Conservation (phyloP, 306 rosid genomes). For the Glycine soja region DNA sequence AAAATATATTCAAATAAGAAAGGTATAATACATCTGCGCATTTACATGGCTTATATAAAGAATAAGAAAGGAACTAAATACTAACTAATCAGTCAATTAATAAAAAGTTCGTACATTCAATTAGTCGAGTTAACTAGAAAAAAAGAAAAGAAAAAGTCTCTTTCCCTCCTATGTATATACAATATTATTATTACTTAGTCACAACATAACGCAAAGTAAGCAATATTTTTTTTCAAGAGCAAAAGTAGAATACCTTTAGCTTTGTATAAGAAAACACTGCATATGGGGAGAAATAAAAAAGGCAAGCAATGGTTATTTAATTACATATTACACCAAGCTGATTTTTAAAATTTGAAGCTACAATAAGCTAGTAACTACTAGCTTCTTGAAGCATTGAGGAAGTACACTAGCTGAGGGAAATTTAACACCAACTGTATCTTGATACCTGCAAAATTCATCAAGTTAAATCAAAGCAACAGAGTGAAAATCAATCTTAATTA, state of each 20-base stretch:
- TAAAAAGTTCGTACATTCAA: too few species aligned
- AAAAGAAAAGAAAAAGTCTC: too few species aligned
- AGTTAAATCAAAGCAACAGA: slow-evolving; percentile 18
- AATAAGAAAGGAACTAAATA: too few species aligned
- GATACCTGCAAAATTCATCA: slow-evolving; percentile 47
- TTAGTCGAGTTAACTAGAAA: too few species aligned
- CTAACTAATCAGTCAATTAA: too few species aligned
- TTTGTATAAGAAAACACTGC: slow-evolving; percentile 10
- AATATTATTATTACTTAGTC: too few species aligned
- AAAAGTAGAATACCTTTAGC: slow-evolving; percentile 3
- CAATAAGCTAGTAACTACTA: background rate
- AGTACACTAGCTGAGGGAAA: slow-evolving; percentile 6
- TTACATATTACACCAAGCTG: background rate
- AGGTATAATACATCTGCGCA: too few species aligned
- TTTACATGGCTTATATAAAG: too few species aligned
- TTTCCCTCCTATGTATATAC: too few species aligned
- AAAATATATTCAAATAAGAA: too few species aligned
- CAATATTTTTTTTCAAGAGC: background rate
- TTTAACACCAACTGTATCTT: background rate
- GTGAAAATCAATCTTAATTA: background rate
- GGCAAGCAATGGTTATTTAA: background rate
- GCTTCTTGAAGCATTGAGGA: slow-evolving; percentile 15
- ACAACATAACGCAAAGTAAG: background rate
- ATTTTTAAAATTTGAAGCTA: background rate
- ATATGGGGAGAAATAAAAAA: background rate